phyloP scores from a whole-genome alignment of 2,329 filamentous ascomycete species.

The Tolypocladium ophioglossoides region DNA sequence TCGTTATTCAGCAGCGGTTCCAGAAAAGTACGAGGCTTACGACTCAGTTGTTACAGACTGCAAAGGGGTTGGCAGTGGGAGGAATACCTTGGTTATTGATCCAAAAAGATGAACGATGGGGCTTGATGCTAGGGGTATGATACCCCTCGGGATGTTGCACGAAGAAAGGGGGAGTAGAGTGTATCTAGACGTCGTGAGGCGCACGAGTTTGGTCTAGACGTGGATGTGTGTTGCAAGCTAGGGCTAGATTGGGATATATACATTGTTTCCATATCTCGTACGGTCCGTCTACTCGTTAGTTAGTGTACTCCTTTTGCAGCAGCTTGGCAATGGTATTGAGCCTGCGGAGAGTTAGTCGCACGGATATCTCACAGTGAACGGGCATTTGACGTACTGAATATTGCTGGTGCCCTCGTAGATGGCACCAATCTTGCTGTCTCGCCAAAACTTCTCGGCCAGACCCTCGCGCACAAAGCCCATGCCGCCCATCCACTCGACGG shows the following conservation, averaged over 20 bases:
- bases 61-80: not conserved
- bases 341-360: constrained; percentile 18
- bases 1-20: not conserved
- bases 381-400: constrained; percentile 43
- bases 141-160: not conserved
- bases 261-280: not conserved
- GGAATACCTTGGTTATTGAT: not conserved
- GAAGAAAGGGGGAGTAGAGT: not conserved
- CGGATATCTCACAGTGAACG: not conserved
- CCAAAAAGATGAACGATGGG: not conserved
- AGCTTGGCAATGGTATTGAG: constrained; percentile 55
- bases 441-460: constrained; percentile 93
- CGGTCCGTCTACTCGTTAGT: constrained; percentile 10
- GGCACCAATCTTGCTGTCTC: constrained; percentile 96
- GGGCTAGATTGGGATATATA: not conserved
- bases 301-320: constrained; percentile 51
- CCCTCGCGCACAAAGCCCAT: constrained; percentile 98
- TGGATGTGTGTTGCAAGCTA: not conserved
- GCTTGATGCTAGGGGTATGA: too few relatives aligned
- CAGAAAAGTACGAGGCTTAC: not conserved
- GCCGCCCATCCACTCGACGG: constrained; percentile 98
- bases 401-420: constrained; percentile 92
- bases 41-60: not conserved
- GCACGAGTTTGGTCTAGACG: not conserved
- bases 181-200: not conserved